Conservation (phyloP, 441 rosid species). For the Sinapis alba region DNA sequence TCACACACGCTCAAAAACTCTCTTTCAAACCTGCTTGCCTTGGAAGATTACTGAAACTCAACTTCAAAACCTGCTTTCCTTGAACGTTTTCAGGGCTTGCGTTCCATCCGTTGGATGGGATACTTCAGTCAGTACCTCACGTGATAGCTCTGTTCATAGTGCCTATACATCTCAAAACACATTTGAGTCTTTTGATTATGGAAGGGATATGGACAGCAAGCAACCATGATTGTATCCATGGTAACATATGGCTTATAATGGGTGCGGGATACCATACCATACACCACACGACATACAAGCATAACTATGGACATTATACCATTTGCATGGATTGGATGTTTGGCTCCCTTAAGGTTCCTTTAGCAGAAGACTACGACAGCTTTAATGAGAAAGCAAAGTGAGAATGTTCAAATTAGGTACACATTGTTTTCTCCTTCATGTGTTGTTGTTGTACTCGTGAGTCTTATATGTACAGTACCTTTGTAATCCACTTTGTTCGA, state of each 20-base stretch:
- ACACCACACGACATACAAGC: slow-evolving; percentile 85
- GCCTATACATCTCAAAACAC: slow-evolving; percentile 71
- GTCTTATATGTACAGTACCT: background rate
- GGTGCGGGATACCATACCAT: slow-evolving; percentile 93
- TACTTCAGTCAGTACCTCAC: slow-evolving; percentile 81
- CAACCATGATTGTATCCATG: slow-evolving; percentile 83
- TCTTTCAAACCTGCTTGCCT: background rate
- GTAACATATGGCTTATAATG: slow-evolving; percentile 76
- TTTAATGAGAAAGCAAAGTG: slow-evolving; percentile 47
- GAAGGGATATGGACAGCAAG: slow-evolving; percentile 79
- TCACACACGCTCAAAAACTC: background rate
- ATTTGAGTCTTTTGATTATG: slow-evolving; percentile 63
- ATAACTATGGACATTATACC: slow-evolving; percentile 85
- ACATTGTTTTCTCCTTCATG: background rate
- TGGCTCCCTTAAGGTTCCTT: slow-evolving; percentile 72
- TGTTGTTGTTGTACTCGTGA: slow-evolving; percentile 16
- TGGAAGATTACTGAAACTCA: background rate
- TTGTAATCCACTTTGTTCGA: slow-evolving; percentile 13
- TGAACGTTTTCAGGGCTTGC: slow-evolving; percentile 62
- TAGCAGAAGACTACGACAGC: slow-evolving; percentile 30
- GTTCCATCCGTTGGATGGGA: slow-evolving; percentile 78
- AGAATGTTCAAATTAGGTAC: slow-evolving; percentile 13
- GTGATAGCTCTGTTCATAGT: slow-evolving; percentile 64
- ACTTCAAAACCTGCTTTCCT: too few species aligned
- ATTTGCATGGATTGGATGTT: slow-evolving; percentile 91